Evolutionary conservation across 139 green algal species (phyloP).

Genomic region (Deuterostichococcus epilithicus): DNA sequence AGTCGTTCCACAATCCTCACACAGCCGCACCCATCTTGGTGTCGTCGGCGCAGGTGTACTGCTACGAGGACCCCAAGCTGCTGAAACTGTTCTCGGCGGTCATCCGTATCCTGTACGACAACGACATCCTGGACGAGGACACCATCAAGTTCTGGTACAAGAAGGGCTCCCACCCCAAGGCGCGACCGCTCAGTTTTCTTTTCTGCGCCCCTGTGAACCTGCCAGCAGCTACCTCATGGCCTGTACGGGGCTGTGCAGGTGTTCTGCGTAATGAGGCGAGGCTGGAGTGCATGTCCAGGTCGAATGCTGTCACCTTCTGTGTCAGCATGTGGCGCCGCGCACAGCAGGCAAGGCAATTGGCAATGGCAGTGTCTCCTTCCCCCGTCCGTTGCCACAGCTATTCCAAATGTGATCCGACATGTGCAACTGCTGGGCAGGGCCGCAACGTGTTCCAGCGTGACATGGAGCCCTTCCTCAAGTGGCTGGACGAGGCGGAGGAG

Average conservation of each 20-base stretch:
- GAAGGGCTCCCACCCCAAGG: constrained; percentile 84
- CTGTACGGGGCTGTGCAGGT: background rate
- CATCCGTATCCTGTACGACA: constrained; percentile 85
- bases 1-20: background rate
- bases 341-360: background rate
- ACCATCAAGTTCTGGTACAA: constrained; percentile 82
- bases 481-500: constrained; percentile 59
- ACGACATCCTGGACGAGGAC: constrained; percentile 87
- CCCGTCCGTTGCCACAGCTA: background rate
- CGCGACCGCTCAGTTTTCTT: constrained; percentile 14
- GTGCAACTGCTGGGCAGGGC: background rate
- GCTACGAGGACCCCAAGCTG: constrained; percentile 93
- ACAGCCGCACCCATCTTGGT: background rate
- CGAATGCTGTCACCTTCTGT: too few relatives aligned
- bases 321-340: background rate
- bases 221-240: background rate
- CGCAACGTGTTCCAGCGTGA: constrained; percentile 90
- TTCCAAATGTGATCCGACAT: too few relatives aligned
- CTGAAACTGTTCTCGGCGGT: constrained; percentile 91
- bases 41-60: constrained; percentile 65
- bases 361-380: background rate
- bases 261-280: too few relatives aligned
- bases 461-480: constrained; percentile 96
- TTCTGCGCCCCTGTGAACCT: background rate
- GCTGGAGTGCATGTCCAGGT: too few relatives aligned